Conservation (phyloP, 805 yeast species). For the Metschnikowia dekortorum region DNA sequence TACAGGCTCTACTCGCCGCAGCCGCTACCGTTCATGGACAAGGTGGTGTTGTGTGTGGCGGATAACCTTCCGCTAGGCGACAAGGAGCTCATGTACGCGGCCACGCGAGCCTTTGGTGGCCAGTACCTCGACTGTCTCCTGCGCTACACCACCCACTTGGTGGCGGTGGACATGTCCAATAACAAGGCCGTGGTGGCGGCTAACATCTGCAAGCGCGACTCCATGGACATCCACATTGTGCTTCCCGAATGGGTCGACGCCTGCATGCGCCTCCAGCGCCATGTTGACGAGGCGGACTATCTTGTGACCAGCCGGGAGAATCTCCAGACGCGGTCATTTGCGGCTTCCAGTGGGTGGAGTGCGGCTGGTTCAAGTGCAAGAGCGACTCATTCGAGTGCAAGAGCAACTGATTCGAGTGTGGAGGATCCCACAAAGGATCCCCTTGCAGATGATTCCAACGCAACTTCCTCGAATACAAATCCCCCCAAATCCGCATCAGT, state of each 20-base stretch:
- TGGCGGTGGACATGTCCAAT: conserved; percentile 50
- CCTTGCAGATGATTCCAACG: too few species aligned
- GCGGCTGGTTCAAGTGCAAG: neutral
- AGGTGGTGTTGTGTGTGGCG: conserved; percentile 54
- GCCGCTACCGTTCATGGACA: conserved; percentile 59
- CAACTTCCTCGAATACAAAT: too few species aligned
- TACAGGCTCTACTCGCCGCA: conserved; percentile 67
- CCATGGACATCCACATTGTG: conserved; percentile 52
- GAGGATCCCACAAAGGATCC: too few species aligned
- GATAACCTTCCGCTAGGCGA: conserved; percentile 57
- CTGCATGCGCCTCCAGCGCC: conserved; percentile 51
- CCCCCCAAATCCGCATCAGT: too few species aligned
- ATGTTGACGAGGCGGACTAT: conserved; percentile 52
- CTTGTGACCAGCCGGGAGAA: conserved; percentile 25
- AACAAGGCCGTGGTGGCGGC: conserved; percentile 58
- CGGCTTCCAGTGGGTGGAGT: neutral
- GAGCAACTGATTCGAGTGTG: too few species aligned
- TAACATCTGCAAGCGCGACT: conserved; percentile 22
- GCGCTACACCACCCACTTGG: conserved; percentile 72
- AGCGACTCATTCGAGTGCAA: neutral
- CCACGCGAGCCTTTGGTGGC: conserved; percentile 75
- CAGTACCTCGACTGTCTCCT: conserved; percentile 59
- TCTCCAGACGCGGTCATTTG: conserved; percentile 21
- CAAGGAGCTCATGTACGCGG: conserved; percentile 62
- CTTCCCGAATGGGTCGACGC: conserved; percentile 78